phyloP scores from a whole-genome alignment of 345 rosid species.

The Firmiana major region DNA sequence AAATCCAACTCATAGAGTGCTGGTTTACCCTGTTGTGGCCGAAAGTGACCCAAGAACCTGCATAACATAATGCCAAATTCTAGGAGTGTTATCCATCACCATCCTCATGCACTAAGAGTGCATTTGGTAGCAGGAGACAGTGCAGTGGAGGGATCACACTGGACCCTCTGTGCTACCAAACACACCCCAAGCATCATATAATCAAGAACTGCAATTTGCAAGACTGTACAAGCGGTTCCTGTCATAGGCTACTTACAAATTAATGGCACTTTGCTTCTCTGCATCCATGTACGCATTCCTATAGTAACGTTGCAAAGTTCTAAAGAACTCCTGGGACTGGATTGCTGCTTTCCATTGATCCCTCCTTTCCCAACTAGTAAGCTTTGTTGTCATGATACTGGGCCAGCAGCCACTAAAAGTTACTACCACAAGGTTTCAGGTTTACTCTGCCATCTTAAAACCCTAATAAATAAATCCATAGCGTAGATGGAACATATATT shows the following conservation, averaged over 20 bases:
- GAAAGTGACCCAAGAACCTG: too few relatives aligned
- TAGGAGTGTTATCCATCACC: too few relatives aligned
- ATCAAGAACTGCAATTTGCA: neutral
- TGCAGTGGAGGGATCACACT: too few relatives aligned
- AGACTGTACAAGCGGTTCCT: neutral
- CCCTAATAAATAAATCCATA: neutral
- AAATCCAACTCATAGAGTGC: too few relatives aligned
- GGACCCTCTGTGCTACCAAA: too few relatives aligned
- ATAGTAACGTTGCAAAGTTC: slow-evolving; percentile 86
- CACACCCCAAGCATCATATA: too few relatives aligned
- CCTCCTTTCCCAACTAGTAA: slow-evolving; percentile 44
- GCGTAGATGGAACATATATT: neutral
- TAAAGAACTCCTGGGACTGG: slow-evolving; percentile 87
- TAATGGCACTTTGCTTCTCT: slow-evolving; percentile 93
- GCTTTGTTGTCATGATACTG: neutral
- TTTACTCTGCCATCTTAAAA: neutral
- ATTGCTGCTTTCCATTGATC: slow-evolving; percentile 99
- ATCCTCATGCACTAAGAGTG: too few relatives aligned
- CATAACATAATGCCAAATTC: too few relatives aligned
- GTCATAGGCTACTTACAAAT: slow-evolving; percentile 53
- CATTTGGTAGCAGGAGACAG: too few relatives aligned
- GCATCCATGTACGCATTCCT: slow-evolving; percentile 90
- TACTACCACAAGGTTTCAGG: neutral
- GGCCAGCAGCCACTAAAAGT: neutral
- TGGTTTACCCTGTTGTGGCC: too few relatives aligned